Percentiles rank a stretch among this genome's conserved stretches.
Conservation (phyloP, 495 filamentous ascomycete species). For the Podospora pseudoanserina region DNA sequence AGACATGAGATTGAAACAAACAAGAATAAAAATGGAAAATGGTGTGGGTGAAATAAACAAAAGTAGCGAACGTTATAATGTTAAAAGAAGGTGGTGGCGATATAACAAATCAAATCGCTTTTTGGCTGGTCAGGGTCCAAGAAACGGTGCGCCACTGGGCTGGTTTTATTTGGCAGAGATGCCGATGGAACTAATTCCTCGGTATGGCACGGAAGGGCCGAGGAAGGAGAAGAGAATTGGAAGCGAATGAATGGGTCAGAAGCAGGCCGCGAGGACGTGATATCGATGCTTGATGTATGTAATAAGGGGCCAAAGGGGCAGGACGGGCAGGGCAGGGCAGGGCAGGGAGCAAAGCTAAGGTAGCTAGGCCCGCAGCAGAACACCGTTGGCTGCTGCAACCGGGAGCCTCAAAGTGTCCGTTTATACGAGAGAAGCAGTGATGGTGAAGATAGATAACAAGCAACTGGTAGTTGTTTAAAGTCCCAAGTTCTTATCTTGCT, state of each 20-base stretch:
- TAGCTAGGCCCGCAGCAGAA: constrained; percentile 2
- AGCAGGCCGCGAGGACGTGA: neutral
- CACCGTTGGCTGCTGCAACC: neutral
- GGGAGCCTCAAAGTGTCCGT: neutral
- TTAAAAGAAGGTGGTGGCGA: neutral
- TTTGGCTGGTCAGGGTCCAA: neutral
- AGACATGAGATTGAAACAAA: neutral
- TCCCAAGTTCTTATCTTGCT: neutral
- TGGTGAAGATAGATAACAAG: neutral
- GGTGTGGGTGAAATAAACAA: neutral
- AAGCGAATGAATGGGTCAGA: neutral
- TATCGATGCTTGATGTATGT: constrained; percentile 7
- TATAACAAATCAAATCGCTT: neutral
- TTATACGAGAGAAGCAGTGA: neutral
- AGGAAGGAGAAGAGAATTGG: constrained; percentile 1
- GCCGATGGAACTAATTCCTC: neutral
- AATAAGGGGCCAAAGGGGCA: constrained; percentile 6
- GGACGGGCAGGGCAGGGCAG: too few relatives aligned
- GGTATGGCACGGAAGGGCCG: constrained; percentile 5
- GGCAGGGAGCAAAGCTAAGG: neutral
- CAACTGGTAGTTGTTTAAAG: neutral
- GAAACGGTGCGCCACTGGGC: neutral
- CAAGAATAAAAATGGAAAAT: neutral
- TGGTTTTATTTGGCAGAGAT: neutral
- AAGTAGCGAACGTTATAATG: neutral